A percentile compares a stretch with the other conserved stretches of the same genome.
Conservation (phyloP, 2,329 filamentous ascomycete genomes). For the Dactylellina haptotyla region DNA sequence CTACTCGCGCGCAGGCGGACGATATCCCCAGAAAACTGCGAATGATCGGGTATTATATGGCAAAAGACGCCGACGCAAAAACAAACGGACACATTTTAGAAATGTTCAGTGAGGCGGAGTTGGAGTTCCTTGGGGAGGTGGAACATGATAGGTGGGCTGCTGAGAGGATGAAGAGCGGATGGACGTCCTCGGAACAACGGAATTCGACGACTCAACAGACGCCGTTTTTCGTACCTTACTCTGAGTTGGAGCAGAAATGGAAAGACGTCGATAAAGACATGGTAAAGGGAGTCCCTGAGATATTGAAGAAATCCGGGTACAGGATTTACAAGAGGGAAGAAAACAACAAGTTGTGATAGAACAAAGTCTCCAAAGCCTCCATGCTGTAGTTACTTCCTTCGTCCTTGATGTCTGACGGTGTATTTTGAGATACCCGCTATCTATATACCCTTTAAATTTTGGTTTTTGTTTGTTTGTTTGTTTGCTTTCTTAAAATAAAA, state of each 20-base stretch:
- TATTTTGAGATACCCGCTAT: too few species aligned
- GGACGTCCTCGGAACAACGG: slow-evolving; percentile 23
- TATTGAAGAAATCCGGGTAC: slow-evolving; percentile 26
- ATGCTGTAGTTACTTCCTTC: not conserved
- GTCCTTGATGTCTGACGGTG: too few species aligned
- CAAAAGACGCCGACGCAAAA: not conserved
- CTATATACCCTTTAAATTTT: not conserved
- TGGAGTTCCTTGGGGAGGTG: slow-evolving; percentile 41
- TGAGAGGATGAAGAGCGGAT: slow-evolving; percentile 38
- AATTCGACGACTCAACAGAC: slow-evolving; percentile 32
- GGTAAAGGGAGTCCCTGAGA: slow-evolving; percentile 32
- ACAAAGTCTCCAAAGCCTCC: too few species aligned
- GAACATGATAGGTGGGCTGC: slow-evolving; percentile 45
- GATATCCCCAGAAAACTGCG: slow-evolving; percentile 46
- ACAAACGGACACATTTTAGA: slow-evolving; percentile 10
- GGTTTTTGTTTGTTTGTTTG: too few species aligned
- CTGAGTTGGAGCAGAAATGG: slow-evolving; percentile 45
- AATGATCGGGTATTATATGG: slow-evolving; percentile 16
- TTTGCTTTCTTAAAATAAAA: too few species aligned
- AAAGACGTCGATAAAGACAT: slow-evolving; percentile 49
- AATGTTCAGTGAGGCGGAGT: slow-evolving; percentile 22
- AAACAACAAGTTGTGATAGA: too few species aligned
- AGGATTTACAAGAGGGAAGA: slow-evolving; percentile 6
- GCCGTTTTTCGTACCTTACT: slow-evolving; percentile 40
- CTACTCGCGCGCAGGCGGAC: slow-evolving; percentile 37